phyloP scores from a whole-genome alignment of 2,329 filamentous ascomycete species.

The Paracoccidioides brasiliensis region DNA sequence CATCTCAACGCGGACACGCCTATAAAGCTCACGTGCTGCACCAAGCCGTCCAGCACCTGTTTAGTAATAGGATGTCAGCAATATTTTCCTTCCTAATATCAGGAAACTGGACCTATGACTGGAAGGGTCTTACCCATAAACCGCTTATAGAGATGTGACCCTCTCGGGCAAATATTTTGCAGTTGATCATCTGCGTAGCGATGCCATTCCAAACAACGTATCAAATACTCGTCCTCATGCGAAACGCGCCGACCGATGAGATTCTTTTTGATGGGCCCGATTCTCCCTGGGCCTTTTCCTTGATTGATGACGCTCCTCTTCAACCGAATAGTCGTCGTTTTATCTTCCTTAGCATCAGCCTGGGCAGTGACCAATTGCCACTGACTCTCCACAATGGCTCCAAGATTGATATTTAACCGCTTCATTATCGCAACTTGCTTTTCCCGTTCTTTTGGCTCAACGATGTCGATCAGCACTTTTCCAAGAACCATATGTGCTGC shows the following conservation, averaged over 20 bases:
- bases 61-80: not conserved
- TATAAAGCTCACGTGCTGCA: constrained; percentile 42
- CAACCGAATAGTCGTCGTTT: constrained; percentile 19
- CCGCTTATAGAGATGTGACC: constrained; percentile 63
- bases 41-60: constrained; percentile 32
- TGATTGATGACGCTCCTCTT: constrained; percentile 41
- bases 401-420: constrained; percentile 58
- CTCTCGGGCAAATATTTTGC: constrained; percentile 54
- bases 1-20: constrained; percentile 38
- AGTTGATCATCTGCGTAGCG: constrained; percentile 59
- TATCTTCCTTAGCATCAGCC: constrained; percentile 23
- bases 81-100: constrained; percentile 15
- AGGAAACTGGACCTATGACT: not conserved
- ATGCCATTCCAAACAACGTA: constrained; percentile 77
- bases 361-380: constrained; percentile 33
- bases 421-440: constrained; percentile 62
- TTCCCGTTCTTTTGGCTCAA: constrained; percentile 50
- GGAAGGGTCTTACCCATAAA: constrained; percentile 59
- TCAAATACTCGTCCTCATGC: constrained; percentile 55
- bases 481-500: constrained; percentile 60
- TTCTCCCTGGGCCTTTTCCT: constrained; percentile 35
- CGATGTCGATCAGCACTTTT: constrained; percentile 61
- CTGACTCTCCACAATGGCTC: constrained; percentile 61
- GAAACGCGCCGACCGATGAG: constrained; percentile 54
- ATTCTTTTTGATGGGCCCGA: constrained; percentile 53